Percentiles rank a stretch among this genome's conserved stretches.
These are phyloP conservation scores for Boletus sp. DNA, from an alignment of 768 basidiomycete species.

Conservation along the genomic window DNA sequence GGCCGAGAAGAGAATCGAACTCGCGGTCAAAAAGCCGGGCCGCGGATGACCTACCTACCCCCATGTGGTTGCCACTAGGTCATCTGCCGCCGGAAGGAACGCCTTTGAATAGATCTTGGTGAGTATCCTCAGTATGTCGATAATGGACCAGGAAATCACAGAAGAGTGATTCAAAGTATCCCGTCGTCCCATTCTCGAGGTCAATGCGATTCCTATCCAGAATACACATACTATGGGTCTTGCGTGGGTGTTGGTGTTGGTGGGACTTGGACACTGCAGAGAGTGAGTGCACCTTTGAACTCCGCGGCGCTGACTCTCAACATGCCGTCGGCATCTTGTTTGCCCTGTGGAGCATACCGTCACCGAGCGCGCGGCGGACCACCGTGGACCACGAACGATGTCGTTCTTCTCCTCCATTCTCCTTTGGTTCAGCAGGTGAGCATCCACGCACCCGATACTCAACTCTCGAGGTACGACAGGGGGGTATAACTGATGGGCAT, in stretches of 20 bases:
- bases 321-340: background rate
- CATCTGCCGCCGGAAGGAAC: background rate
- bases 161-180: background rate
- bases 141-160: background rate
- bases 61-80: constrained; percentile 7
- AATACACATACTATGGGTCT: background rate
- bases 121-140: too few species aligned
- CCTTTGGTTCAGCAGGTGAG: constrained; percentile 55
- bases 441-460: background rate
- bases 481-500: background rate
- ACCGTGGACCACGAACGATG: constrained; percentile 28
- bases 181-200: background rate
- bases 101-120: background rate
- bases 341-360: background rate
- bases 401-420: constrained; percentile 51
- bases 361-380: background rate
- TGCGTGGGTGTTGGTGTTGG: too few species aligned
- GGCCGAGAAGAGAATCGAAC: constrained; percentile 2
- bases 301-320: constrained; percentile 10
- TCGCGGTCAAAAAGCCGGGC: background rate
- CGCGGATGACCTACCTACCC: background rate
- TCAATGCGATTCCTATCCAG: background rate
- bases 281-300: constrained; percentile 7
- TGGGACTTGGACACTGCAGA: background rate
- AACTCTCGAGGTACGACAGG: background rate